Base-by-base conservation (phyloP, 306 rosid genomes). In the Trifolium pratense region DNA sequence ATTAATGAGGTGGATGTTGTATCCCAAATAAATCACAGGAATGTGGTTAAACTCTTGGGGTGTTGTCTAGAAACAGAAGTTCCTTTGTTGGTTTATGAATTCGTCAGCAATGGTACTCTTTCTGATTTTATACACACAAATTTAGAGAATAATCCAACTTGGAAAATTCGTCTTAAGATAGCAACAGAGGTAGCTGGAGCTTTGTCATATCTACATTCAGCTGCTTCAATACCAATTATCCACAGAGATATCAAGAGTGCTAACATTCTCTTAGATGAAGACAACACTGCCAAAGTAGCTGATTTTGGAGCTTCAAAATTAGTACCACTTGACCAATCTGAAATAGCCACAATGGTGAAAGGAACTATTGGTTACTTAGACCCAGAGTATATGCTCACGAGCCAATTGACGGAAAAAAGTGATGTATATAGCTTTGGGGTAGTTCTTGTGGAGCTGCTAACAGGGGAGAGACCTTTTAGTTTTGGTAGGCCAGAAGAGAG, bases 291-390 rank as follows among this genome's bases (percentile, higher is more conserved):
- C 2, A 59, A 59, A 59, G 37, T 59, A 6, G 6, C 65, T 5
- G 65, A 59, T 59, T 59, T 59, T 29, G 65, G 65, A 59, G 40
- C 65, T 12, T 59, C 65, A 26, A 59, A 4, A 59, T 59, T 59
- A 1, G 20, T 59, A 14, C 65, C 65, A 29, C 40, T 25, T 29
- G 65, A 59, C 9, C 39, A 21, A 57, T 1, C 15, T 12, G 63
- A 25, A 25, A 34, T 57, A 57, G 63, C 34, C 17, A 21, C 63
- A 12, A 21, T 25, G 63, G 63, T 57, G 17, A 37, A 57, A 57
- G 63, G 63, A 57, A 57, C 63, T 25, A 21, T 57, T 12, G 63
- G 63, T 4, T 57, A 57, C 63, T 57, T 57, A 57, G 63, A 57
- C 0, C 63, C 63, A 13, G 63, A 57, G 63, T 57, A 57, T 57